Evolutionary conservation across 2,329 filamentous ascomycete genomes (phyloP).

Genomic region (Madurella mycetomatis): DNA sequence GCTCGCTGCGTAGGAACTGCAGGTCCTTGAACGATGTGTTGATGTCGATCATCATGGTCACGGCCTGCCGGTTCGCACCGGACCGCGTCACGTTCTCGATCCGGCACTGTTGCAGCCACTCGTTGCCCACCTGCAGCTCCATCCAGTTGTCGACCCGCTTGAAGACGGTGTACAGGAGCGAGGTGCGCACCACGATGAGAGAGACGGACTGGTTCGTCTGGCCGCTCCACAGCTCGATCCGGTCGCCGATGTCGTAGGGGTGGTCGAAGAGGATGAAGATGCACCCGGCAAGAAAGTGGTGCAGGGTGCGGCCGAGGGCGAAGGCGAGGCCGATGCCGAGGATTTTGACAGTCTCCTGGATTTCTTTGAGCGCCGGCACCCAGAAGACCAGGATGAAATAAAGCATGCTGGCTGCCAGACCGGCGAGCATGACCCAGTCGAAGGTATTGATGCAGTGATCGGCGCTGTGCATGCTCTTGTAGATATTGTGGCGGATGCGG

Average conservation of each 20-base stretch:
- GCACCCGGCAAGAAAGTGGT: slow-evolving; percentile 65
- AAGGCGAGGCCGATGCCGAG: slow-evolving; percentile 54
- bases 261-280: slow-evolving; percentile 72
- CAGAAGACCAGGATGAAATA: slow-evolving; percentile 28
- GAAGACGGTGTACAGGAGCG: slow-evolving; percentile 34
- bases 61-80: slow-evolving; percentile 60
- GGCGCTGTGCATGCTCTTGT: slow-evolving; percentile 26
- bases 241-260: slow-evolving; percentile 68
- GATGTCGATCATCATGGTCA: slow-evolving; percentile 65
- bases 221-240: slow-evolving; percentile 56
- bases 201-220: slow-evolving; percentile 17
- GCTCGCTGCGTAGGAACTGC: slow-evolving; percentile 53
- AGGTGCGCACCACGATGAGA: slow-evolving; percentile 29
- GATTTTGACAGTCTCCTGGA: slow-evolving; percentile 26
- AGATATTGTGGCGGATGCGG: slow-evolving; percentile 26
- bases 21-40: slow-evolving; percentile 67
- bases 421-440: slow-evolving; percentile 27
- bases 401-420: slow-evolving; percentile 25
- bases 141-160: slow-evolving; percentile 30
- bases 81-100: slow-evolving; percentile 68
- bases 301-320: slow-evolving; percentile 68
- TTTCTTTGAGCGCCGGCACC: slow-evolving; percentile 28
- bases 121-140: slow-evolving; percentile 45
- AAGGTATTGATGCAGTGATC: slow-evolving; percentile 31
- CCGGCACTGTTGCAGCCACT: slow-evolving; percentile 64